Evolutionary conservation across 257 asterid species (phyloP), one percentile per base, ranked within the genome.

Genomic region (Thymus quinquecostatus): DNA sequence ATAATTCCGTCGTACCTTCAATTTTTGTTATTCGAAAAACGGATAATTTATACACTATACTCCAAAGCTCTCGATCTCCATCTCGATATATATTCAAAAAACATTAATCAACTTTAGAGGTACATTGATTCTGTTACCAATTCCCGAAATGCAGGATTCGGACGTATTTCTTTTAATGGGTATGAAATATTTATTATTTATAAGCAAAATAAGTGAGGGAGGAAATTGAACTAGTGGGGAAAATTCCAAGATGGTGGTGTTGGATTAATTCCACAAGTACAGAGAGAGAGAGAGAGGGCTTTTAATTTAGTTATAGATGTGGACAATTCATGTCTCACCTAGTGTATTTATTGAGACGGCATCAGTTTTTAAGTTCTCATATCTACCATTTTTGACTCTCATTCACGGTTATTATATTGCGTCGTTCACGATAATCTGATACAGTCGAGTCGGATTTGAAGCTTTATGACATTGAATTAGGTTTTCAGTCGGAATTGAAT

Each of bases 311-410:
- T 40, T 10, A 12, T 60, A 12, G 47, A 11, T 2, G 47, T 33
- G 3, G 29, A 34, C n/a, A 36, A 8, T 60, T 8, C 32, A 14
- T 36, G 48, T 40, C 21, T 21, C 7, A 36, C 48, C 48, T 14
- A 60, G 66, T 60, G 48, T 34, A 59, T 13, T 36, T 60, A 60
- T 36, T 60, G 66, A 38, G 66, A n/a, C 14, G 10, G 47, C 40
- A 56, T 10, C 61, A 10, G 21, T 9, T 56, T 56, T 56, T 10
- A 56, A 56, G 61, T 4, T 3, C 4, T 6, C 40, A 28, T 29
- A 56, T 29, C 40, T 56, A 56, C 61, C 21, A 9, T 9, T 29
- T 21, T 32, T 8, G 14, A 56, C 60, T 28, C 10, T 6, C 21
- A 21, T 21, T 21, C 21, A 21, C 21, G 21, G 21, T 21, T 21